These are phyloP conservation scores for Mycena polygramma DNA, from an alignment of 768 basidiomycete species.

Conservation along the genomic window DNA sequence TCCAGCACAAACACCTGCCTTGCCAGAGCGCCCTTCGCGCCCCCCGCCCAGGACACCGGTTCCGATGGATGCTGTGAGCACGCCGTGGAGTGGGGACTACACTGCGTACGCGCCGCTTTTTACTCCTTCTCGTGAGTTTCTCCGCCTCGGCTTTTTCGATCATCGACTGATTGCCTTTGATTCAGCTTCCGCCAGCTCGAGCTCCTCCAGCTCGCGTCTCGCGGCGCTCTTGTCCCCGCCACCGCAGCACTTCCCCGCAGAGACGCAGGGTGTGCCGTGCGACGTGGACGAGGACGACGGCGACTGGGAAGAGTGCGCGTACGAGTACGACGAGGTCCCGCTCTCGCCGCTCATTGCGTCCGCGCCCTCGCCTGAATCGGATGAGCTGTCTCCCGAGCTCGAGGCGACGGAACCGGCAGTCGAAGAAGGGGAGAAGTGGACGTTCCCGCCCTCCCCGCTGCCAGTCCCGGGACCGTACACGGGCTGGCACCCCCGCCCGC, in stretches of 20 bases:
- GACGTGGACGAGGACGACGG: conserved; percentile 11
- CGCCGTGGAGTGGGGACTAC: conserved; percentile 23
- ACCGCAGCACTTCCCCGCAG: neutral
- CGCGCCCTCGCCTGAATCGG: neutral
- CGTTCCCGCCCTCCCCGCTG: neutral
- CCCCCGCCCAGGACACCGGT: conserved; percentile 25
- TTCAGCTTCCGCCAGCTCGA: conserved; percentile 10
- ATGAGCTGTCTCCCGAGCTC: neutral
- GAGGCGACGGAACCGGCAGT: neutral
- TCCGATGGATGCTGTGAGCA: conserved; percentile 25
- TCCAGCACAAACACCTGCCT: neutral
- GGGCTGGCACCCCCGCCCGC: conserved; percentile 1
- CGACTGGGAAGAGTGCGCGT: conserved; percentile 20
- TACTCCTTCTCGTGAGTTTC: conserved; percentile 7
- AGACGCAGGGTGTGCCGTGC: conserved; percentile 14
- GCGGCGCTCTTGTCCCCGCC: conserved; percentile 24
- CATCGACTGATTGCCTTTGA: neutral
- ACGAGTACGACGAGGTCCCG: conserved; percentile 20
- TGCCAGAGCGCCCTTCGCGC: neutral
- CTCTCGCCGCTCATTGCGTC: conserved; percentile 25
- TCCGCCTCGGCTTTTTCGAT: neutral
- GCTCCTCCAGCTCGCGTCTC: conserved; percentile 20
- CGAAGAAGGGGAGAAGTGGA: neutral
- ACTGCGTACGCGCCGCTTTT: neutral
- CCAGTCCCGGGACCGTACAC: neutral